Evolutionary conservation across 352 stramenopile species (phyloP).

Genomic region (Phytophthora constricta): DNA sequence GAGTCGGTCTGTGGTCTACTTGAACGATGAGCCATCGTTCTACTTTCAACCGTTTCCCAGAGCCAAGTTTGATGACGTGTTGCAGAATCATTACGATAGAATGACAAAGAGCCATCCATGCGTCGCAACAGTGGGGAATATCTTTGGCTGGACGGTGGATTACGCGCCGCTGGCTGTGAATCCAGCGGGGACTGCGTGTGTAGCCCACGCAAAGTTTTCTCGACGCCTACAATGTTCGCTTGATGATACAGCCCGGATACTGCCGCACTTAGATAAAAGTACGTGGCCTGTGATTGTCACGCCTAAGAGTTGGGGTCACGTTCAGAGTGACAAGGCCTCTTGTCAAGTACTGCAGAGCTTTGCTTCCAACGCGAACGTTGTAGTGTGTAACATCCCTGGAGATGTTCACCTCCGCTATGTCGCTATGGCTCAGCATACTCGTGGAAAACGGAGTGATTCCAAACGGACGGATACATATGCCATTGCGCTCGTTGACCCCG

Average conservation of each 20-base stretch:
- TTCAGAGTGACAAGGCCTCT: constrained; percentile 15
- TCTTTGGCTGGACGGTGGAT: constrained; percentile 14
- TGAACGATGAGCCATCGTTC: constrained; percentile 28
- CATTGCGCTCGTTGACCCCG: constrained; percentile 24
- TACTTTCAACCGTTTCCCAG: constrained; percentile 29
- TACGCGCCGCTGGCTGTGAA: constrained; percentile 7
- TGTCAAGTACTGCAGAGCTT: constrained; percentile 29
- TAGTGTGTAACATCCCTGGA: constrained; percentile 27
- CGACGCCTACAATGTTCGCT: constrained; percentile 27
- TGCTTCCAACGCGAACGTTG: constrained; percentile 20
- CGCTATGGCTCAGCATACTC: constrained; percentile 14
- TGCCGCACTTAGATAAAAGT: constrained; percentile 19
- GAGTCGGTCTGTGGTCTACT: constrained; percentile 17
- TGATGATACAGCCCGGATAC: constrained; percentile 5
- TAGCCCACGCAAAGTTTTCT: neutral
- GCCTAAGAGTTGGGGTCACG: constrained; percentile 19
- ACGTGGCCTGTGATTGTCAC: constrained; percentile 19
- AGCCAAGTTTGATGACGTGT: constrained; percentile 14
- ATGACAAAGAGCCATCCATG: neutral
- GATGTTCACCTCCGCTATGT: constrained; percentile 27
- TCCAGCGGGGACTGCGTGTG: neutral
- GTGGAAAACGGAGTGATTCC: neutral
- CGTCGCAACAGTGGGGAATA: constrained; percentile 1
- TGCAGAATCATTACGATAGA: neutral
- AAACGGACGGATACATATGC: constrained; percentile 17